Percentiles rank a stretch among this genome's conserved stretches.
phyloP scores from a whole-genome alignment of 306 rosid species.

The Trifolium fragiferum region DNA sequence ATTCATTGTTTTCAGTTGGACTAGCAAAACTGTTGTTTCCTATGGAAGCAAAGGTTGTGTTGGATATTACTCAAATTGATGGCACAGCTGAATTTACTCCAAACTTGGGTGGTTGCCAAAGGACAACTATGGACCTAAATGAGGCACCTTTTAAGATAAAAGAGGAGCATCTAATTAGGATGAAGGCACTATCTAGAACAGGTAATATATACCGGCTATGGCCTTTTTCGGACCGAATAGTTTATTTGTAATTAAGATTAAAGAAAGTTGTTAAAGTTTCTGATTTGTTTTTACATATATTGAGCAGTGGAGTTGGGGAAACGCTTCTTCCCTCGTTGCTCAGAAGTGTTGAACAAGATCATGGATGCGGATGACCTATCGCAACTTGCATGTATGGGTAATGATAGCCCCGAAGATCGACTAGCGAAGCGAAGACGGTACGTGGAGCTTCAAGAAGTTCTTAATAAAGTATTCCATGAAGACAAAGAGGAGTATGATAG shows the following conservation, averaged over 20 bases:
- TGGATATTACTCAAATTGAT: slow-evolving; percentile 65
- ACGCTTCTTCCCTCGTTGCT: slow-evolving; percentile 82
- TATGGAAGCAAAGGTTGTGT: slow-evolving; percentile 70
- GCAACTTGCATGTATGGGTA: slow-evolving; percentile 54
- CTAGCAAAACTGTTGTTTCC: slow-evolving; percentile 69
- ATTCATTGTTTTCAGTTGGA: slow-evolving; percentile 56
- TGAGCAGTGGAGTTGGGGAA: slow-evolving; percentile 70
- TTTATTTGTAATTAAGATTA: no score
- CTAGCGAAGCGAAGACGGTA: slow-evolving; percentile 53
- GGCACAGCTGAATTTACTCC: slow-evolving; percentile 58
- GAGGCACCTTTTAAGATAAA: slow-evolving; percentile 70
- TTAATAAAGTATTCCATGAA: slow-evolving; percentile 62
- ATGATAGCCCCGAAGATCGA: slow-evolving; percentile 59
- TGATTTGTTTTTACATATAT: background rate
- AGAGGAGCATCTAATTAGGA: slow-evolving; percentile 67
- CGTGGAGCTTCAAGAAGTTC: slow-evolving; percentile 64
- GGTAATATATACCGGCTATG: slow-evolving; percentile 42
- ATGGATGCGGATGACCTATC: slow-evolving; percentile 73
- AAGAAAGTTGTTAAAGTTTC: no score
- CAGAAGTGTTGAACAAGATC: slow-evolving; percentile 65
- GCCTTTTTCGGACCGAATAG: no score
- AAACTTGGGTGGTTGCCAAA: slow-evolving; percentile 31
- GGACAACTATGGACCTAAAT: slow-evolving; percentile 64
- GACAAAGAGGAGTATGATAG: slow-evolving; percentile 60
- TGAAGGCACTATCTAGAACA: slow-evolving; percentile 61